Conservation (phyloP, 1,284 basidiomycete species). For the Pyrrhoderma lamaoense region DNA sequence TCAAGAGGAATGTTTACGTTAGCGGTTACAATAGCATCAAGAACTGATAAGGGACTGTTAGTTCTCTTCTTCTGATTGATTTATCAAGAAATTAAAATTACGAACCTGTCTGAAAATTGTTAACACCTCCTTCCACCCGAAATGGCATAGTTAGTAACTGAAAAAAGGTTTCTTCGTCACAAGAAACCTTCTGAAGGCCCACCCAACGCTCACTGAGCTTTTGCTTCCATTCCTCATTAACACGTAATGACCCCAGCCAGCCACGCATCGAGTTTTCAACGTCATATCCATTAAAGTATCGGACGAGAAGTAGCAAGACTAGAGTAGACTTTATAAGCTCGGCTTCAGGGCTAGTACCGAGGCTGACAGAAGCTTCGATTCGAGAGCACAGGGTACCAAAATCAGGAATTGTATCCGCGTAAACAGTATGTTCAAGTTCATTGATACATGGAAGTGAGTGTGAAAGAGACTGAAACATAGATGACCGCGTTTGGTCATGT, state of each 20-base stretch:
- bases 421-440: constrained; percentile 3
- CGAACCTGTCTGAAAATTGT: constrained; percentile 1
- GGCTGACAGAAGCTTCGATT: too few relatives aligned
- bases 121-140: constrained; percentile 5
- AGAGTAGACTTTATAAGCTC: constrained; percentile 1
- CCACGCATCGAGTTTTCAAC: neutral
- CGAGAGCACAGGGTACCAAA: neutral
- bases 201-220: constrained; percentile 1
- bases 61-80: neutral
- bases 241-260: neutral
- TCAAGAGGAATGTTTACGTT: constrained; percentile 26
- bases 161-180: constrained; percentile 1
- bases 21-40: constrained; percentile 25
- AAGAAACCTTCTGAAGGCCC: constrained; percentile 1
- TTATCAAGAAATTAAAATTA: neutral
- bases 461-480: too few relatives aligned
- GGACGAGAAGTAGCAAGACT: constrained; percentile 5
- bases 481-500: neutral
- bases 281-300: constrained; percentile 3
- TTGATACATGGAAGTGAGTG: constrained; percentile 1
- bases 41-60: neutral
- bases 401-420: neutral
- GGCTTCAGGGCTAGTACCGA: too few relatives aligned
- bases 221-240: neutral
- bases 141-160: constrained; percentile 7